These are phyloP conservation scores for Candida sithepensis DNA, from an alignment of 805 yeast species.

Conservation along the genomic window DNA sequence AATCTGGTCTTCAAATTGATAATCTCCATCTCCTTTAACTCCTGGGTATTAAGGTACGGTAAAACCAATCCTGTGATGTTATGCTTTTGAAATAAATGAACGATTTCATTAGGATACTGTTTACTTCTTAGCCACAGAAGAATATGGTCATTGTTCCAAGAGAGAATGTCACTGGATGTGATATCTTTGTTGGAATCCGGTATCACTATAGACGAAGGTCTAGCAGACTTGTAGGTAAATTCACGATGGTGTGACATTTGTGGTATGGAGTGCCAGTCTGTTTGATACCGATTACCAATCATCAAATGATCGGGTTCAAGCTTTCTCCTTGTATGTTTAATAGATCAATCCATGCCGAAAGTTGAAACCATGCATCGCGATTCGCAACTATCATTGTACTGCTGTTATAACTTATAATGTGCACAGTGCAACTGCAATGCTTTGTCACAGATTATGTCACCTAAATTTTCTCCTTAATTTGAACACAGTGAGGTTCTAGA, in stretches of 20 bases:
- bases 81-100: conserved; percentile 44
- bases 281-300: too few relatives aligned
- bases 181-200: conserved; percentile 15
- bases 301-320: too few relatives aligned
- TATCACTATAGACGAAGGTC: conserved; percentile 17
- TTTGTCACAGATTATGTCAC: too few relatives aligned
- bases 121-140: conserved; percentile 28
- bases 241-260: conserved; percentile 6
- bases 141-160: conserved; percentile 32
- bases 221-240: conserved; percentile 5
- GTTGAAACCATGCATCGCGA: too few relatives aligned
- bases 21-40: conserved; percentile 72
- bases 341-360: too few relatives aligned
- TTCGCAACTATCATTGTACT: too few relatives aligned
- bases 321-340: too few relatives aligned
- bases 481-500: too few relatives aligned
- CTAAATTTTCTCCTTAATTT: too few relatives aligned
- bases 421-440: too few relatives aligned
- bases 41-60: conserved; percentile 63
- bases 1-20: conserved; percentile 52
- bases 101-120: conserved; percentile 20
- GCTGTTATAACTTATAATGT: too few relatives aligned
- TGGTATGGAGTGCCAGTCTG: too few relatives aligned
- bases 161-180: conserved; percentile 17
- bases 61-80: conserved; percentile 72